phyloP scores from a whole-genome alignment of 2,329 filamentous ascomycete species.

The Colletotrichum melonis region DNA sequence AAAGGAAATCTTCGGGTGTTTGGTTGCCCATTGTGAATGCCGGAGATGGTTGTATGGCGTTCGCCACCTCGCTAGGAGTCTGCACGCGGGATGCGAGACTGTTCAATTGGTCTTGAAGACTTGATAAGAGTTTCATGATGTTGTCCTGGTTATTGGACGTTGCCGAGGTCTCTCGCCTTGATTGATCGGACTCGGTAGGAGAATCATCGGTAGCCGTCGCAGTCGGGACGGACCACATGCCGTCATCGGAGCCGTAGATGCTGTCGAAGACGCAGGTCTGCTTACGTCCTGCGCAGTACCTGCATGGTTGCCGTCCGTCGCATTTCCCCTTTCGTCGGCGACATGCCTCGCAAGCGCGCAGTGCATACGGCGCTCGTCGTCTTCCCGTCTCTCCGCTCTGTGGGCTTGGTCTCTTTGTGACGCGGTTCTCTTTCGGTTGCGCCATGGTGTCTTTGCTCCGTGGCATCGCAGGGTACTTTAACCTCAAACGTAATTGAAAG shows the following conservation, averaged over 20 bases:
- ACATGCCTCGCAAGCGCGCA: slow-evolving; percentile 40
- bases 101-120: background rate
- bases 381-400: slow-evolving; percentile 6
- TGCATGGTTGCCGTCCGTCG: slow-evolving; percentile 39
- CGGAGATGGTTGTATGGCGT: background rate
- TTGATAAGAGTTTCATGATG: background rate
- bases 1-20: background rate
- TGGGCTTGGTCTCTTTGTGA: slow-evolving; percentile 4
- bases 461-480: background rate
- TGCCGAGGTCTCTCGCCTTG: background rate
- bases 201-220: background rate
- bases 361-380: slow-evolving; percentile 38
- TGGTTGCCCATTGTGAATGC: background rate
- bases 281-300: slow-evolving; percentile 33
- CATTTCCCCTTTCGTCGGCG: slow-evolving; percentile 41
- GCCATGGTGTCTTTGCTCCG: background rate
- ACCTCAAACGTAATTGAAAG: no score
- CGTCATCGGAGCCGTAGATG: slow-evolving; percentile 6
- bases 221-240: background rate
- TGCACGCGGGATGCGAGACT: background rate
- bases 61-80: background rate
- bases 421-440: slow-evolving; percentile 6
- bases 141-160: background rate
- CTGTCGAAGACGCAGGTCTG: slow-evolving; percentile 35
- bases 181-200: background rate